Evolutionary conservation across 1,284 basidiomycete genomes (phyloP), one percentile per base, ranked within the genome.

Genomic region (Gomphus bonarii): DNA sequence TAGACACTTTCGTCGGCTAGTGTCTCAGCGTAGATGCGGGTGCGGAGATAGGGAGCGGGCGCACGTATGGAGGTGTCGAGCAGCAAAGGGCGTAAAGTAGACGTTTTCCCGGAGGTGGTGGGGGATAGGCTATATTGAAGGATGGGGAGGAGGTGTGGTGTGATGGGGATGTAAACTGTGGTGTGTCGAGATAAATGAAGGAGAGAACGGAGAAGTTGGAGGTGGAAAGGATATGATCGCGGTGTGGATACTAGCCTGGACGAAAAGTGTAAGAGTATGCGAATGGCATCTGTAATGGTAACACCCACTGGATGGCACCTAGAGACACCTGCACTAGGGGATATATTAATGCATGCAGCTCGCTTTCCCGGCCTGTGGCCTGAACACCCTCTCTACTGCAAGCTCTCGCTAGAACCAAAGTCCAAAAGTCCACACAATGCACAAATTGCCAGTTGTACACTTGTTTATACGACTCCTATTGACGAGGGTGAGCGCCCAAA

Each of bases 371-470:
- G 3, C 75, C 76, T 9, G 65, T 66, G 10, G 77, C 77, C 33
- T 72, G 73, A 51, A 78, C 76, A 3, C 68, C 65, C 60, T 81
- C 75, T 33, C 75, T 72, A 66, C 85, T 82, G 63, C 88, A 93
- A 14, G 91, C 86, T 35, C 84, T 77, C 7, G 84, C 85, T n/a
- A 97, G 77, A 2, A 98, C 91, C 54, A 92, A 77, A 51, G 84
- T 81, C 97, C 97, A 99, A 66, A 99, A 98, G 74, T 99, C 97
- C 63, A 99, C 75, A 60, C 86, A 92, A 69, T 98, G 95, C 6
- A 90, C 87, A 65, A 88, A 99, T 70, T 98, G 95, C 97, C 97
- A 99, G 72, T 98, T 99, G 73, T 97, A 95, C 22, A 97, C 93
- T 63, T 88, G 85, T 69, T 86, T 87, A 73, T 88, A 94, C 5